Base-by-base conservation (phyloP, 495 filamentous ascomycete species). In the Annulohypoxylon maeteangense region DNA sequence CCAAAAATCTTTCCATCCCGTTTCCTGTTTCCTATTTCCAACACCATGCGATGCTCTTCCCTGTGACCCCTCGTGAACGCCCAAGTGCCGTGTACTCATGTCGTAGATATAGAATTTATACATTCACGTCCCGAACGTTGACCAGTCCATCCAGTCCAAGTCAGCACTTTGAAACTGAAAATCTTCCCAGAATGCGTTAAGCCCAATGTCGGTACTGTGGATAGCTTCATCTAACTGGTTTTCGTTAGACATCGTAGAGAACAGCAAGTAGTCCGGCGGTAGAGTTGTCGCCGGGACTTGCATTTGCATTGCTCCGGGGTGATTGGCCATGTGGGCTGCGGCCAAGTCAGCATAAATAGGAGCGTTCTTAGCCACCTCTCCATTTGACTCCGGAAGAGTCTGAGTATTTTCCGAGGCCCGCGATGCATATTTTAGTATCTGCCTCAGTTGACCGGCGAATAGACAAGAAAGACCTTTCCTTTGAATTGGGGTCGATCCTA, bases 401-500 rank as follows among this genome's bases (percentile, higher is more conserved):
- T 65, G 68, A 14, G 63, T 29, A 18, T 63, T 67, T 57, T 76
- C 75, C 10, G 71, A 73, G 23, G 75, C 65, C 10, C 74, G 70
- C 7, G 59, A 65, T 16, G 74, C 74, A 32, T 72, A 73, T 50
- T 72, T 78, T 10, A 78, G 64, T 29, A 78, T 78, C 51, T 76
- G 70, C 38, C 67, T 70, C 18, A 78, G 53, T 50, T 78, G 75
- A 0, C 75, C 75, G 20, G 75, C 75, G 32, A 78, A 78, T 42
- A 78, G 65, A 34, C 70, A 78, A 32, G 75, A 78, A 23, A 78
- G 74, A 0, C 90, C 90, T 53, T 89, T 88, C 40, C 90, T 81
- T 76, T 92, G 90, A 22, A 81, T 78, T 0, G 90, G 88, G 2
- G 84, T 83, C 4, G 84, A 86, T 10, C 90, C 90, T 36, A 92